Conservation (phyloP, 148 eudicot species). For the Amaranthus cruentus region DNA sequence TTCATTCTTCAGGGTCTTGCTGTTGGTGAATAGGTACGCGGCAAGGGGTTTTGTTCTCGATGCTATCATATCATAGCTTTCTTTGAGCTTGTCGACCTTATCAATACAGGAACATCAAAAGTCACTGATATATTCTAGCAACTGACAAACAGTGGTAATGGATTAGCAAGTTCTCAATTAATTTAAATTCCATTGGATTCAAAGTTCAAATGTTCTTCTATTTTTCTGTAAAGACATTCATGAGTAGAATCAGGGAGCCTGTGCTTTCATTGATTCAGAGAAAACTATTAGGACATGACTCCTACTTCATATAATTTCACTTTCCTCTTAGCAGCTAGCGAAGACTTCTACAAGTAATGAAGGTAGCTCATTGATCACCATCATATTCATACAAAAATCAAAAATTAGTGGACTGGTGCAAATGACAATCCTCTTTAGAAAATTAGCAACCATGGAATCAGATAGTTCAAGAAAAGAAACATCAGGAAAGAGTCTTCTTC, state of each 20-base stretch:
- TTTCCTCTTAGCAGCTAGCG: too few relatives aligned
- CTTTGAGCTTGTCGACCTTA: conserved; percentile 51
- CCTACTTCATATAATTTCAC: too few relatives aligned
- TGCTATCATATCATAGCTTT: conserved; percentile 44
- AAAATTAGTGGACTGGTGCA: too few relatives aligned
- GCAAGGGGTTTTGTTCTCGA: conserved; percentile 60
- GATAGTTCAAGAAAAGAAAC: background rate
- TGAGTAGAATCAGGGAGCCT: background rate
- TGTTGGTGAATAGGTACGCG: conserved; percentile 54
- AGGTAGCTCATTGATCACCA: too few relatives aligned
- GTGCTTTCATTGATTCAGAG: background rate
- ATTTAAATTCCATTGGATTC: background rate
- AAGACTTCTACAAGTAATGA: too few relatives aligned
- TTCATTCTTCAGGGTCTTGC: conserved; percentile 37
- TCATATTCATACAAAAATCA: too few relatives aligned
- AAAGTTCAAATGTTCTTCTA: background rate
- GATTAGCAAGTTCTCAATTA: background rate
- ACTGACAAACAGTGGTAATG: too few relatives aligned
- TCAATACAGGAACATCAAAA: background rate
- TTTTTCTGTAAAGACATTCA: background rate
- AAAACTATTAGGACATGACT: too few relatives aligned
- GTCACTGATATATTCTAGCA: background rate
- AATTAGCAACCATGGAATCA: background rate
- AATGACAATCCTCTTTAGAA: too few relatives aligned
- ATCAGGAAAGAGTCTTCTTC: background rate